Conservation (phyloP, 2,329 filamentous ascomycete species). For the Clarireedia homoeocarpa region DNA sequence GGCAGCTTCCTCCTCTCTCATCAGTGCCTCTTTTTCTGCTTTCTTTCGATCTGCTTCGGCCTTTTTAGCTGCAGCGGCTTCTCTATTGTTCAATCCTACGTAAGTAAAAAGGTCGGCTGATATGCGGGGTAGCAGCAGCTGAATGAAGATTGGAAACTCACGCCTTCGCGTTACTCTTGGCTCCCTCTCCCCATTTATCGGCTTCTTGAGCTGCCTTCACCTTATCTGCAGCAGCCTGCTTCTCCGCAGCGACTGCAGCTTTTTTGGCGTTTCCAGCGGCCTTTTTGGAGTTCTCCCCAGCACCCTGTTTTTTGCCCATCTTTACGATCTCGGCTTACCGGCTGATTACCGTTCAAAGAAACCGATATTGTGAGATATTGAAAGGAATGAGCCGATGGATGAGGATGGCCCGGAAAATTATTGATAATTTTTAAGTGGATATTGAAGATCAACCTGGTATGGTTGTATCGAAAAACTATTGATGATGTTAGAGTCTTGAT, state of each 20-base stretch:
- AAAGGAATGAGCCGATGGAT: constrained; percentile 1
- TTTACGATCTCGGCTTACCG: constrained; percentile 18
- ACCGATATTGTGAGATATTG: not conserved
- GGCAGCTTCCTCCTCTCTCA: constrained; percentile 66
- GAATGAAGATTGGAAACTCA: constrained; percentile 38
- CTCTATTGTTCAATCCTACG: constrained; percentile 42
- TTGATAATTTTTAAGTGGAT: not conserved
- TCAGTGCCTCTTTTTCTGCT: constrained; percentile 77
- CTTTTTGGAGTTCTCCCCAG: constrained; percentile 79
- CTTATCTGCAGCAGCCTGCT: constrained; percentile 62
- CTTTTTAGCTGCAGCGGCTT: constrained; percentile 76
- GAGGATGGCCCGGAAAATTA: not conserved
- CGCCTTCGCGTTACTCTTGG: constrained; percentile 85
- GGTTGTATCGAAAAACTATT: constrained; percentile 1
- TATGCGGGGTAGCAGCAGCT: constrained; percentile 5
- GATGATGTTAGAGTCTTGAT: not conserved
- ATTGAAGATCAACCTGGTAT: not conserved
- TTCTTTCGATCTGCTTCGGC: constrained; percentile 80
- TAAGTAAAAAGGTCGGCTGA: constrained; percentile 7
- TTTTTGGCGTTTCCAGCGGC: constrained; percentile 84
- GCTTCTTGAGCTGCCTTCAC: constrained; percentile 62
- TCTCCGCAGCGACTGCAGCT: constrained; percentile 76
- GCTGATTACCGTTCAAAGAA: not conserved
- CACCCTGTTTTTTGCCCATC: constrained; percentile 68
- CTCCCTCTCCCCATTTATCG: constrained; percentile 74